Percentiles rank a stretch among this genome's conserved stretches.
Conservation (phyloP, 768 basidiomycete genomes). For the Podaxis sp. region DNA sequence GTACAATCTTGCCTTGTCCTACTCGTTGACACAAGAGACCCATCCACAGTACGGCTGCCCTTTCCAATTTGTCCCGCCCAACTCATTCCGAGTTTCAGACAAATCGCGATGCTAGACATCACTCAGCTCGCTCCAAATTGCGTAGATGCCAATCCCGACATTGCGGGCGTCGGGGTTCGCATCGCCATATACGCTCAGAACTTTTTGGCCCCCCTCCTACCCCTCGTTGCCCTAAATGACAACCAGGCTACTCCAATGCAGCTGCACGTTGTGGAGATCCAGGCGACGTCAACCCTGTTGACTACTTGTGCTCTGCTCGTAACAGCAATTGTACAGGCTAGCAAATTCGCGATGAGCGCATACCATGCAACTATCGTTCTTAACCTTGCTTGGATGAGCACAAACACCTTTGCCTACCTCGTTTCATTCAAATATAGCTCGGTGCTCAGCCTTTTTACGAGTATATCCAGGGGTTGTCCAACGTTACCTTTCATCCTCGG, state of each 20-base stretch:
- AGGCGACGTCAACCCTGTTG: conserved; percentile 20
- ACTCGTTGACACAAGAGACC: too few relatives aligned
- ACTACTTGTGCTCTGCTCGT: conserved; percentile 26
- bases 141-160: conserved; percentile 8
- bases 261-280: conserved; percentile 17
- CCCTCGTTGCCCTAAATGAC: conserved; percentile 21
- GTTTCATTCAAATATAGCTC: neutral
- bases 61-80: too few relatives aligned
- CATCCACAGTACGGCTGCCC: too few relatives aligned
- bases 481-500: conserved; percentile 1
- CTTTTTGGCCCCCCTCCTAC: conserved; percentile 24
- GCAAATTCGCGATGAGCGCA: conserved; percentile 14
- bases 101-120: neutral
- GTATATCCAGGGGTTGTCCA: too few relatives aligned
- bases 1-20: too few relatives aligned
- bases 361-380: conserved; percentile 26
- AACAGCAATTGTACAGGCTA: conserved; percentile 23
- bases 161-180: conserved; percentile 26
- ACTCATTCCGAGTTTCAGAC: too few relatives aligned
- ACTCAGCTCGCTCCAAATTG: neutral
- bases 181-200: conserved; percentile 27
- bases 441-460: too few relatives aligned
- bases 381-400: conserved; percentile 28
- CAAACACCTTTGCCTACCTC: conserved; percentile 18
- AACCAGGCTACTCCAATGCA: conserved; percentile 20